Conservation (phyloP, 2,329 filamentous ascomycete species). For the Fusarium keratoplasticum region DNA sequence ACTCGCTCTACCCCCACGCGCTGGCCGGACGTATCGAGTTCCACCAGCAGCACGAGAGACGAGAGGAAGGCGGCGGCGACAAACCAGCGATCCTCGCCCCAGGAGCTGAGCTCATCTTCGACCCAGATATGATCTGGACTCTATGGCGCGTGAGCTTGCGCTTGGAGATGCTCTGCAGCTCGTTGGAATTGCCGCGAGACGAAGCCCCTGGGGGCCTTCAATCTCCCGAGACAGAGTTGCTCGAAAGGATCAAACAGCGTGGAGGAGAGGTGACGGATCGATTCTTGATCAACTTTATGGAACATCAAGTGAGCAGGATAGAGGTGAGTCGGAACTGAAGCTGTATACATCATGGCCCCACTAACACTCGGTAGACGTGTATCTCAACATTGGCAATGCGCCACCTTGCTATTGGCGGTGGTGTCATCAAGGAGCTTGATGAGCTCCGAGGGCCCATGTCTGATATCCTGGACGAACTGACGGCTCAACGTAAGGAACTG, state of each 20-base stretch:
- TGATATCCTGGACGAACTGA: constrained; percentile 73
- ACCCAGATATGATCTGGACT: constrained; percentile 87
- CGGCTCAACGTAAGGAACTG: constrained; percentile 72
- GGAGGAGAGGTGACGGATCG: constrained; percentile 90
- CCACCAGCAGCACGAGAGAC: constrained; percentile 65
- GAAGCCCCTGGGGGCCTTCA: constrained; percentile 70
- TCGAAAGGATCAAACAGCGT: constrained; percentile 74
- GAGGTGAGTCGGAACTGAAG: constrained; percentile 87
- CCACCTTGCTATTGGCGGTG: constrained; percentile 80
- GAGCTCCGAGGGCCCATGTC: constrained; percentile 83
- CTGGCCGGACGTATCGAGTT: constrained; percentile 83
- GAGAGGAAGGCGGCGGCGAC: constrained; percentile 54
- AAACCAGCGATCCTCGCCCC: constrained; percentile 72
- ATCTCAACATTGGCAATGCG: constrained; percentile 83
- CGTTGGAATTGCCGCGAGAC: constrained; percentile 74
- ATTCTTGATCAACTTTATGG: constrained; percentile 89
- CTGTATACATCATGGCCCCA: background rate
- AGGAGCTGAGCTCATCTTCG: constrained; percentile 77
- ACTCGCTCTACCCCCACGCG: constrained; percentile 92
- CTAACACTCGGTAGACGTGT: constrained; percentile 71
- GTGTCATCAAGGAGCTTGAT: constrained; percentile 70
- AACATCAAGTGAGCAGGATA: constrained; percentile 94
- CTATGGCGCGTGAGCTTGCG: constrained; percentile 91
- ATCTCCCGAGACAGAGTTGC: constrained; percentile 83
- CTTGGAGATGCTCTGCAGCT: constrained; percentile 92